Percentiles rank a stretch among this genome's conserved stretches.
Evolutionary conservation across 768 basidiomycete genomes (phyloP).

Genomic region (Agaricus blazei): DNA sequence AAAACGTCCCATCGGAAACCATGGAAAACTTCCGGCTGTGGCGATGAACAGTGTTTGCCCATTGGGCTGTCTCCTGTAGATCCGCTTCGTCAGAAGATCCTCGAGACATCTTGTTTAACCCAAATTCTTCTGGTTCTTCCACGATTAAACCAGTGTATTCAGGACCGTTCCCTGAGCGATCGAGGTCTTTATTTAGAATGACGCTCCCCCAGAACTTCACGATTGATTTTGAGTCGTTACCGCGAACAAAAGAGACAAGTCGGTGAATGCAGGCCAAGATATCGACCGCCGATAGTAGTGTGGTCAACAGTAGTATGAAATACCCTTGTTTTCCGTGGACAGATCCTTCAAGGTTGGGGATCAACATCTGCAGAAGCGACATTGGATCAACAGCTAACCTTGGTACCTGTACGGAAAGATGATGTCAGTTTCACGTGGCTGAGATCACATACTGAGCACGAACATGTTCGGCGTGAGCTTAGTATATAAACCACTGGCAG

Average conservation of each 20-base stretch:
- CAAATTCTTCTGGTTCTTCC: slow-evolving; percentile 52
- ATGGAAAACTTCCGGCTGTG: slow-evolving; percentile 40
- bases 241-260: slow-evolving; percentile 39
- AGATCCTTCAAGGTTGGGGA: slow-evolving; percentile 25
- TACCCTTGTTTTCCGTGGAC: slow-evolving; percentile 65
- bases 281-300: slow-evolving; percentile 43
- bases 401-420: slow-evolving; percentile 51
- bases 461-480: slow-evolving; percentile 83
- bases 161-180: slow-evolving; percentile 19
- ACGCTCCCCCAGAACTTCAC: slow-evolving; percentile 53
- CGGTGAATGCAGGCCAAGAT: slow-evolving; percentile 46
- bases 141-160: slow-evolving; percentile 59
- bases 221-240: slow-evolving; percentile 36
- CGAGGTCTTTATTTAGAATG: slow-evolving; percentile 42
- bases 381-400: slow-evolving; percentile 28
- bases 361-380: neutral
- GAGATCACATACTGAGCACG: slow-evolving; percentile 6
- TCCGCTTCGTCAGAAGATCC: slow-evolving; percentile 26
- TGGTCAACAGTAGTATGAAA: slow-evolving; percentile 30
- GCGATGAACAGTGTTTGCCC: slow-evolving; percentile 47
- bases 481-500: slow-evolving; percentile 64
- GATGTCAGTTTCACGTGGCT: slow-evolving; percentile 15
- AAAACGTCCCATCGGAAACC: slow-evolving; percentile 49
- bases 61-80: slow-evolving; percentile 41
- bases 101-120: slow-evolving; percentile 36